These are phyloP conservation scores for Cystobasidium pallidum DNA, from an alignment of 1,284 basidiomycete genomes.

Conservation along the genomic window DNA sequence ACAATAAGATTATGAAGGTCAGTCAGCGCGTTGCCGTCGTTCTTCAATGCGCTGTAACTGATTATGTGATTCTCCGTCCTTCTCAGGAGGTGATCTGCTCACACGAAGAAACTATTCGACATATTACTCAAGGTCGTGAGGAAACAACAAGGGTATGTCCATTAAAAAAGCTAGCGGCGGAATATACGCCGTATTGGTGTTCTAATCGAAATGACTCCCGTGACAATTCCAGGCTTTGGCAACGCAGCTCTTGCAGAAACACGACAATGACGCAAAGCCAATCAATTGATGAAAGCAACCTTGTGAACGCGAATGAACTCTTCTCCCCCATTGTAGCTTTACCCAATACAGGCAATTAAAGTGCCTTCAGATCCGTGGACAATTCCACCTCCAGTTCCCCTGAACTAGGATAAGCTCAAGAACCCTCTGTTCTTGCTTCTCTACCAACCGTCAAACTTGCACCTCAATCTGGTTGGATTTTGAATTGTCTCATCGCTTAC, in stretches of 20 bases:
- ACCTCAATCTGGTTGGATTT: not conserved
- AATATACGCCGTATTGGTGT: too few species aligned
- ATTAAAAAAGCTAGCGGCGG: too few species aligned
- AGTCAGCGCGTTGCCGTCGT: not conserved
- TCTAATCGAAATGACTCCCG: too few species aligned
- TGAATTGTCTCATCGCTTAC: too few species aligned
- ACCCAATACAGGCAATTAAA: not conserved
- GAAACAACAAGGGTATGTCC: slow-evolving; percentile 11
- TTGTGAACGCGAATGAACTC: too few species aligned
- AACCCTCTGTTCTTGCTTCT: not conserved
- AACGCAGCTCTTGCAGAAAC: not conserved
- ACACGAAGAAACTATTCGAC: slow-evolving; percentile 40
- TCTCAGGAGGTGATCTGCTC: slow-evolving; percentile 17
- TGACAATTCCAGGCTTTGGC: not conserved
- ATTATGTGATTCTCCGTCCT: not conserved
- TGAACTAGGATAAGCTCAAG: not conserved
- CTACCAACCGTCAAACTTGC: not conserved
- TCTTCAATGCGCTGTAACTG: not conserved
- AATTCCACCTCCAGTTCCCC: not conserved
- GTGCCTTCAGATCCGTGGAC: too few species aligned
- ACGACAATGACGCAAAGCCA: not conserved
- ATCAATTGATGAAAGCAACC: not conserved
- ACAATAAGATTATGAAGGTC: slow-evolving; percentile 27
- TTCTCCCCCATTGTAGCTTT: not conserved
- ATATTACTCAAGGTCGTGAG: slow-evolving; percentile 22